Base-by-base conservation (phyloP, 306 rosid species). In the Mimosa bimucronata region DNA sequence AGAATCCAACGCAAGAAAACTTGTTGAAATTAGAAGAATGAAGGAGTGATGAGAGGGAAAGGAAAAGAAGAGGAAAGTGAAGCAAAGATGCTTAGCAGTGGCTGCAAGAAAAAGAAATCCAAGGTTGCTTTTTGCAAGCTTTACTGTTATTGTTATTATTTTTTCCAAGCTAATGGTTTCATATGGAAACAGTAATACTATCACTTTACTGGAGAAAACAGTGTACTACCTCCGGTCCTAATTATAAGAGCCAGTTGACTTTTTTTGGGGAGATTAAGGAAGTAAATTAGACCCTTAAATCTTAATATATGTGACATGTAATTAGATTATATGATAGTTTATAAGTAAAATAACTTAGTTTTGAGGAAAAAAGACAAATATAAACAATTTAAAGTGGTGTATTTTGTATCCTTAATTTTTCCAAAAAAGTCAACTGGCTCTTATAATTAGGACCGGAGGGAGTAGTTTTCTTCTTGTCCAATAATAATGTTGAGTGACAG, bases 31-130 rank as follows among this genome's bases (percentile, higher is more conserved):
- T 48, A 83, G 55, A 42, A 77, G 79, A 78, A 83, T 81, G 83
- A 76, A 75, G 29, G 30, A 67, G 76, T 7, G 8, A 8, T 50
- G 7, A 83, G 80, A 81, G 61, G 67, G 26, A 83, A 69, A 42
- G 57, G 38, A 34, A 34, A 34, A 70, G 77, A 73, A 62, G 70
- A 71, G 71, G 64, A 84, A 87, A 88, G 94, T 66, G 82, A 86
- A 79, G 83, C 78, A 93, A 77, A 90, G 98, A 91, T 90, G 91
- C 97, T 91, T 90, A 76, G 92, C 91, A 83, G 97, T 55, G 88
- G 74, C 77, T 77, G 83, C 90, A 93, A 90, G 94, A 80, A 89
- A 91, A 85, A 74, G 81, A 86, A 80, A 71, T 70, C 84, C 84
- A 86, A 76, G 76, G 46, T 65, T 68, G 65, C 85, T 83, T 86